A percentile compares a stretch with the other conserved stretches of the same genome.
phyloP scores from a whole-genome alignment of 1,139 yeast species.

The Kodamaea alishanica region DNA sequence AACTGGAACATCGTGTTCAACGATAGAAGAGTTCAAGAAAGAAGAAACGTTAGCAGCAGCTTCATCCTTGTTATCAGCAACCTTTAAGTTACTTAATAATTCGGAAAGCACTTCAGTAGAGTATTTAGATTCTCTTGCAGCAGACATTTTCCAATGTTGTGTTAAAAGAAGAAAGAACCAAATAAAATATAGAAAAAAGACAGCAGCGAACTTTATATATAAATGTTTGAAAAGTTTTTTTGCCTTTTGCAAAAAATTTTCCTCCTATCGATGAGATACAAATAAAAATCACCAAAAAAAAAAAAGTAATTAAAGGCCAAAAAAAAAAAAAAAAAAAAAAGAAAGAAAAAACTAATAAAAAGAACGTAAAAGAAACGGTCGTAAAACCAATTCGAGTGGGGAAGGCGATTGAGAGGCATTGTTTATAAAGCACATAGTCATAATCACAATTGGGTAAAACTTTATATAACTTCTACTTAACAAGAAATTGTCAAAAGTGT shows the following conservation, averaged over 20 bases:
- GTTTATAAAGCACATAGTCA: no score
- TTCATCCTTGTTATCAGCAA: constrained; percentile 85
- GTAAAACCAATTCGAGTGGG: no score
- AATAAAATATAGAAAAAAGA: background rate
- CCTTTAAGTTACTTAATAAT: constrained; percentile 87
- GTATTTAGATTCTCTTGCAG: constrained; percentile 62
- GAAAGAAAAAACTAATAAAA: background rate
- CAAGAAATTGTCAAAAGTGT: no score
- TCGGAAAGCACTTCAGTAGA: constrained; percentile 84
- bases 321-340: background rate
- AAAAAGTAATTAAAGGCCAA: background rate
- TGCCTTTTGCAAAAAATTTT: constrained; percentile 1
- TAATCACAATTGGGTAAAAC: no score
- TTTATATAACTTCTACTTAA: no score
- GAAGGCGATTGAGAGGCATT: no score
- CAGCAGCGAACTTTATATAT: constrained; percentile 7
- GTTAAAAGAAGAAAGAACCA: constrained; percentile 11
- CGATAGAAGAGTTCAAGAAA: constrained; percentile 93
- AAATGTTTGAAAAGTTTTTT: background rate
- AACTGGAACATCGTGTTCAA: constrained; percentile 97
- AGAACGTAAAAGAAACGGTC: background rate
- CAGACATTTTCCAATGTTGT: constrained; percentile 49
- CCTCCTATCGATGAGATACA: constrained; percentile 1
- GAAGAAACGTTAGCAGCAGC: constrained; percentile 91
- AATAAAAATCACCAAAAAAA: background rate